These are phyloP conservation scores for Candida pini DNA, from an alignment of 805 yeast species.

Conservation along the genomic window DNA sequence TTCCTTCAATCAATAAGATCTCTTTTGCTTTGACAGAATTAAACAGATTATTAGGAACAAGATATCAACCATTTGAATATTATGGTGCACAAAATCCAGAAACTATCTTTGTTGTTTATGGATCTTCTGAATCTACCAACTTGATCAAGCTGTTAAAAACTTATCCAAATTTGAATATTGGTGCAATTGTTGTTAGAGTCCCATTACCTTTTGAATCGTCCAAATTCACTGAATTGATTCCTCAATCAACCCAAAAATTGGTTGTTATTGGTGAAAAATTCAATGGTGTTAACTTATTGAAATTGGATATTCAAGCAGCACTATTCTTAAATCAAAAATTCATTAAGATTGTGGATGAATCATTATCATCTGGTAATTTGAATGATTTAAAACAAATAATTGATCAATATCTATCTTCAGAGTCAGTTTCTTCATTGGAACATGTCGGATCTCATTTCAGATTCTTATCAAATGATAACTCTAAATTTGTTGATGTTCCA, in stretches of 20 bases:
- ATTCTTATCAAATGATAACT: constrained; percentile 68
- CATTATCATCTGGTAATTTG: constrained; percentile 29
- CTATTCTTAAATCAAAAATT: constrained; percentile 46
- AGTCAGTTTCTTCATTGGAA: constrained; percentile 22
- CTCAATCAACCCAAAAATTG: constrained; percentile 50
- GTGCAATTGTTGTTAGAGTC: constrained; percentile 65
- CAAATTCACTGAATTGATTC: constrained; percentile 54
- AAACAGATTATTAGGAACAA: constrained; percentile 49
- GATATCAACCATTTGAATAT: constrained; percentile 62
- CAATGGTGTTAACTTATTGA: constrained; percentile 39
- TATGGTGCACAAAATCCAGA: constrained; percentile 57
- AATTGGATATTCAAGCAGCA: constrained; percentile 69
- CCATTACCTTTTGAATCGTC: constrained; percentile 73
- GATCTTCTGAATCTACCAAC: constrained; percentile 59
- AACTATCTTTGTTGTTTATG: constrained; percentile 77
- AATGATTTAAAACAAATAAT: constrained; percentile 29
- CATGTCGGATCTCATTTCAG: constrained; percentile 40
- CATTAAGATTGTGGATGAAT: constrained; percentile 46
- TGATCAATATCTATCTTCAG: constrained; percentile 8
- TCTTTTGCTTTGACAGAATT: constrained; percentile 42
- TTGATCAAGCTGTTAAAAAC: constrained; percentile 40
- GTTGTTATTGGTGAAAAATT: constrained; percentile 61
- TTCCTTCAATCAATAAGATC: constrained; percentile 30
- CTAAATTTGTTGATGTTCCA: constrained; percentile 49
- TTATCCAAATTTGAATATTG: constrained; percentile 37